These are phyloP conservation scores for Lodderomyces elongisporus DNA, from an alignment of 1,139 yeast species.

Conservation along the genomic window DNA sequence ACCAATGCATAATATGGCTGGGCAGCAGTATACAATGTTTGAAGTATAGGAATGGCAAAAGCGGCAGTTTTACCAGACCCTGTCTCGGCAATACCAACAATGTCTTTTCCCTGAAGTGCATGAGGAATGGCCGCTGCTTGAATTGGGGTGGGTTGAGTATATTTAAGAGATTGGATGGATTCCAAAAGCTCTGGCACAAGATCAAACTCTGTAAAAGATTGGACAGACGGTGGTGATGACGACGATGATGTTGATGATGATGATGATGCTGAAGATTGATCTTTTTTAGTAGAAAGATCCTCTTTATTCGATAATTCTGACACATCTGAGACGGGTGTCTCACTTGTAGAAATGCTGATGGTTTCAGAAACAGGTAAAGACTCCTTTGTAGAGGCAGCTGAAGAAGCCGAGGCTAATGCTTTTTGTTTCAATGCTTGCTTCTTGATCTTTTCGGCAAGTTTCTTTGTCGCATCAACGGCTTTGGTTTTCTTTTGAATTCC, in stretches of 20 bases:
- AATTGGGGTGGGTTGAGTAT: slow-evolving; percentile 77
- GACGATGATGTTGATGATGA: slow-evolving; percentile 6
- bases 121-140: slow-evolving; percentile 90
- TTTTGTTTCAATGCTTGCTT: slow-evolving; percentile 42
- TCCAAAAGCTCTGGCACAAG: slow-evolving; percentile 79
- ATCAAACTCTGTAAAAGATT: slow-evolving; percentile 47
- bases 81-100: slow-evolving; percentile 77
- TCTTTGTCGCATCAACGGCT: slow-evolving; percentile 24
- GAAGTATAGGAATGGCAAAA: slow-evolving; percentile 84
- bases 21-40: slow-evolving; percentile 85
- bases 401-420: slow-evolving; percentile 13
- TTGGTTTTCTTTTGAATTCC: slow-evolving; percentile 13
- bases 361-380: neutral
- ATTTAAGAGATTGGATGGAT: slow-evolving; percentile 67
- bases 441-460: slow-evolving; percentile 48
- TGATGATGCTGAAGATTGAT: slow-evolving; percentile 4
- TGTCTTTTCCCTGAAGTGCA: slow-evolving; percentile 80
- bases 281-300: slow-evolving; percentile 5
- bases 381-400: neutral
- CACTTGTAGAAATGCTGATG: too few species aligned
- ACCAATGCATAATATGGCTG: slow-evolving; percentile 85
- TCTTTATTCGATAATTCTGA: slow-evolving; percentile 1
- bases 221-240: slow-evolving; percentile 9
- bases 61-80: slow-evolving; percentile 89
- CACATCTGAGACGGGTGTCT: too few species aligned